phyloP scores from a whole-genome alignment of 768 basidiomycete species.

The Boletus sp. region DNA sequence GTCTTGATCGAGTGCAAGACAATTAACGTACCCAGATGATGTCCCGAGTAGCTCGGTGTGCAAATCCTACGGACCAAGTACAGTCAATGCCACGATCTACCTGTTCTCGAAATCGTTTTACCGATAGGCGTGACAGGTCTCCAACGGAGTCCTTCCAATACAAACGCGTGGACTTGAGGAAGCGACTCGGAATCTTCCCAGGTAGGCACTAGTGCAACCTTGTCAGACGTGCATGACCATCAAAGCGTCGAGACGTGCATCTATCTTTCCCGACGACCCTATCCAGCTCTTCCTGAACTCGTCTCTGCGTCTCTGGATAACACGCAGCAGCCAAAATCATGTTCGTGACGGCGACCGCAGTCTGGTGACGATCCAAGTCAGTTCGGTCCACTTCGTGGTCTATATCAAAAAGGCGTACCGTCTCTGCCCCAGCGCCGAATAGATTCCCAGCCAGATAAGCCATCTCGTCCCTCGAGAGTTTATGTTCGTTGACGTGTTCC shows the following conservation, averaged over 20 bases:
- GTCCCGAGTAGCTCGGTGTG: conserved; percentile 61
- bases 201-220: conserved; percentile 29
- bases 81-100: too few relatives aligned
- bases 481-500: too few relatives aligned
- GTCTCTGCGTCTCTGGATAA: too few relatives aligned
- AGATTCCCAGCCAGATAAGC: too few relatives aligned
- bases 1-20: too few relatives aligned
- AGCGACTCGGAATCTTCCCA: conserved; percentile 34
- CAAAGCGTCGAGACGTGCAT: conserved; percentile 6
- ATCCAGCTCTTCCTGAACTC: conserved; percentile 44
- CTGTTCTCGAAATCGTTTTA: conserved; percentile 35
- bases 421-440: too few relatives aligned
- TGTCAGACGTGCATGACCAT: neutral
- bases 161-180: conserved; percentile 36
- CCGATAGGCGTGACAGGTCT: conserved; percentile 30
- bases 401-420: too few relatives aligned
- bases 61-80: conserved; percentile 36
- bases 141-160: conserved; percentile 38
- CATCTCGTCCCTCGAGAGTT: too few relatives aligned
- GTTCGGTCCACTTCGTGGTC: too few relatives aligned
- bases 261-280: conserved; percentile 42
- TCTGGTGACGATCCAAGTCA: too few relatives aligned
- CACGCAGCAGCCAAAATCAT: too few relatives aligned
- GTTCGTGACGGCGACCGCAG: too few relatives aligned
- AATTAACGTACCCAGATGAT: conserved; percentile 49